phyloP scores from a whole-genome alignment of 2,329 filamentous ascomycete genomes.

The Apiospora arundinis region DNA sequence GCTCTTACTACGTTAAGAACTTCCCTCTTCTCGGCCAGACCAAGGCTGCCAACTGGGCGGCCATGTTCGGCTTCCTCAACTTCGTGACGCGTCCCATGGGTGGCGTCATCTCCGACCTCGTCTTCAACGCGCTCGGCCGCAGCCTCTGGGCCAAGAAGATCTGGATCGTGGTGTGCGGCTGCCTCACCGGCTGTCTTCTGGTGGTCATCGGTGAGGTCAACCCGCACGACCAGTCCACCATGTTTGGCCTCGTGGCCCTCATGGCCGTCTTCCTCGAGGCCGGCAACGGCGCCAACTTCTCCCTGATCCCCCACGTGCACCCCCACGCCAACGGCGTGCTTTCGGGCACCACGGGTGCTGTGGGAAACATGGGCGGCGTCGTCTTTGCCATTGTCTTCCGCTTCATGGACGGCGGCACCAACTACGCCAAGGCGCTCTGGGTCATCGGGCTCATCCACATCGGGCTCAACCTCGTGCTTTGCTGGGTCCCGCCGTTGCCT shows the following conservation, averaged over 20 bases:
- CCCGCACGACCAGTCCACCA: conserved; percentile 64
- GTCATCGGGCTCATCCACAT: conserved; percentile 82
- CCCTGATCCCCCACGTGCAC: conserved; percentile 85
- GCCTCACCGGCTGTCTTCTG: conserved; percentile 63
- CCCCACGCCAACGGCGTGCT: conserved; percentile 81
- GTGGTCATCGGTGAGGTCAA: conserved; percentile 70
- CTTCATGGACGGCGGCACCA: conserved; percentile 65
- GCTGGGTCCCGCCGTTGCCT: conserved; percentile 61
- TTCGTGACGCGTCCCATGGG: conserved; percentile 70
- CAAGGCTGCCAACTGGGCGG: conserved; percentile 65
- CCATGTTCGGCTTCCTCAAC: conserved; percentile 80
- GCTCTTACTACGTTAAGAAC: conserved; percentile 64
- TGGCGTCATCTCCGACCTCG: conserved; percentile 60
- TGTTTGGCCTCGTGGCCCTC: conserved; percentile 79
- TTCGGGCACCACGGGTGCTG: conserved; percentile 78
- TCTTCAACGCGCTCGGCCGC: conserved; percentile 48
- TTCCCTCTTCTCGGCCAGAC: conserved; percentile 65
- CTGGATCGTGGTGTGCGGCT: conserved; percentile 69
- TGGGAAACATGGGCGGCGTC: conserved; percentile 85
- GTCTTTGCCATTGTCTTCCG: conserved; percentile 85
- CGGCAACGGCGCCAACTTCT: conserved; percentile 86
- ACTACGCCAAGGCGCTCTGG: conserved; percentile 78
- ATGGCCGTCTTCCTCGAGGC: conserved; percentile 85
- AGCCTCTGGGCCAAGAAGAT: conserved; percentile 54
- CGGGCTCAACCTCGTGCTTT: conserved; percentile 68